A percentile compares a stretch with the other conserved stretches of the same genome.
These are phyloP conservation scores for Apium graveolens DNA, from an alignment of 129 eudicot genomes.

Conservation along the genomic window DNA sequence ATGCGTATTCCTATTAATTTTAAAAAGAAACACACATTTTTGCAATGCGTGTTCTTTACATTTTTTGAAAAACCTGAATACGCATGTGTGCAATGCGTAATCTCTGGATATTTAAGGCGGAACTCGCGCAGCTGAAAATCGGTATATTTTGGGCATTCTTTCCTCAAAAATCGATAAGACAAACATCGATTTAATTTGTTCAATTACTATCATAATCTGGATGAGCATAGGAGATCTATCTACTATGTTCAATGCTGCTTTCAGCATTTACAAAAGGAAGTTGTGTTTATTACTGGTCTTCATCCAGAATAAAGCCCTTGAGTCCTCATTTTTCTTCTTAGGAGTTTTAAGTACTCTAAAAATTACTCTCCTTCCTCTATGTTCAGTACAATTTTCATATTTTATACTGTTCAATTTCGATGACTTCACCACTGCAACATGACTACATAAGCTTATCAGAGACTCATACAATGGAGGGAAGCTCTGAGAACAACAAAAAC, in stretches of 20 bases:
- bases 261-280: slow-evolving; percentile 36
- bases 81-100: too few relatives aligned
- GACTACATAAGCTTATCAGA: slow-evolving; percentile 80
- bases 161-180: too few relatives aligned
- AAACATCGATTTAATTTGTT: too few relatives aligned
- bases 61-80: too few relatives aligned
- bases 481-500: slow-evolving; percentile 26
- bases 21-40: too few relatives aligned
- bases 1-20: too few relatives aligned
- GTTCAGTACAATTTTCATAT: neutral
- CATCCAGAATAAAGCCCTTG: slow-evolving; percentile 5
- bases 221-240: neutral
- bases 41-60: too few relatives aligned
- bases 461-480: slow-evolving; percentile 42
- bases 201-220: neutral
- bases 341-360: neutral
- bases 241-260: neutral
- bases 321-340: slow-evolving; percentile 11
- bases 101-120: too few relatives aligned
- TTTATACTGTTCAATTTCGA: slow-evolving; percentile 18
- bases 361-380: neutral
- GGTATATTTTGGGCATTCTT: too few relatives aligned
- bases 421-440: slow-evolving; percentile 76
- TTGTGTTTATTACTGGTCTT: slow-evolving; percentile 6
- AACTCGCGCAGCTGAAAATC: too few relatives aligned